Conservation (phyloP, 306 rosid species). For the Trichosanthes truncata region DNA sequence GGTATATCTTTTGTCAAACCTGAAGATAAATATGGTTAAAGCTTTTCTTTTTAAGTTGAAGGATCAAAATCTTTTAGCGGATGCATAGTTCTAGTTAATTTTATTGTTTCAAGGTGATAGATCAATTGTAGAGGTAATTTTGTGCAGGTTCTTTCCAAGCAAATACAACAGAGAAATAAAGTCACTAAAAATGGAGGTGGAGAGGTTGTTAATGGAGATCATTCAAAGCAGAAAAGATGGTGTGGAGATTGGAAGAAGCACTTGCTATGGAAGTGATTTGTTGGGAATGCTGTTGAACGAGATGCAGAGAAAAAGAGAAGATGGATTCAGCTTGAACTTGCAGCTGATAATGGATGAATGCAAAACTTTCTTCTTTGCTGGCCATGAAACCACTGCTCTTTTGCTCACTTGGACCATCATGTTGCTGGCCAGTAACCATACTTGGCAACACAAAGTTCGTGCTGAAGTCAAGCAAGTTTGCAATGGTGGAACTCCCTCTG, state of each 20-base stretch:
- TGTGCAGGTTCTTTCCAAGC: constrained; percentile 81
- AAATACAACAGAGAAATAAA: constrained; percentile 89
- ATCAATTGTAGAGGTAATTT: no score
- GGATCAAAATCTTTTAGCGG: no score
- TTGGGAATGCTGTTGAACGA: constrained; percentile 76
- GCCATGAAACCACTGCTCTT: constrained; percentile 88
- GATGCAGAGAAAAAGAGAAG: constrained; percentile 44
- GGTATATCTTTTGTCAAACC: no score
- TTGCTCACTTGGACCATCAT: constrained; percentile 90
- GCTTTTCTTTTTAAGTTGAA: no score
- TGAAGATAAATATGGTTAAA: no score
- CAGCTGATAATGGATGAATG: constrained; percentile 91
- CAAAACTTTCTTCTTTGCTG: constrained; percentile 95
- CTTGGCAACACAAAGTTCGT: constrained; percentile 75
- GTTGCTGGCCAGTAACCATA: constrained; percentile 61
- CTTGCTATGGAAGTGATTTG: constrained; percentile 65
- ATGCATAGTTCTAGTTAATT: no score
- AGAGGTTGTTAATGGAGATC: constrained; percentile 76
- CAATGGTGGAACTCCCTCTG: constrained; percentile 43
- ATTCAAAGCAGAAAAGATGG: constrained; percentile 76
- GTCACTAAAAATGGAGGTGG: constrained; percentile 67
- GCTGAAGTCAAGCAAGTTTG: constrained; percentile 47
- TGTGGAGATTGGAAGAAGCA: constrained; percentile 77
- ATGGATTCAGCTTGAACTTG: constrained; percentile 46
- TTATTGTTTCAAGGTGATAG: no score